Base-by-base conservation (phyloP, 768 basidiomycete genomes). In the Flagelloscypha sp. region DNA sequence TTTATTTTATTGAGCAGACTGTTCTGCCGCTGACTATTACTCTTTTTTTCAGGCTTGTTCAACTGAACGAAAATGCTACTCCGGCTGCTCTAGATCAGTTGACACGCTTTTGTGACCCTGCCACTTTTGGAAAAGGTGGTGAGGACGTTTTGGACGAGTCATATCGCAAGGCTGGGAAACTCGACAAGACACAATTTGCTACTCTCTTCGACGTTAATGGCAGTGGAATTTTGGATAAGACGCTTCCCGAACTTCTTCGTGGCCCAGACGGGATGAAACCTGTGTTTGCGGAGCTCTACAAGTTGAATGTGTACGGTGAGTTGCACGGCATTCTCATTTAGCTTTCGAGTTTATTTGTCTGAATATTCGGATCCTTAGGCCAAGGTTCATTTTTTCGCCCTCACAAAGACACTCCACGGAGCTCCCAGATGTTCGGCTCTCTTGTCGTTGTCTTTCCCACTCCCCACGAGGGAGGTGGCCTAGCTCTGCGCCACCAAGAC, bases 391-490 rank as follows among this genome's bases (percentile, higher is more conserved):
- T 68, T 43, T 72, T 72, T 55, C 69, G 69, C 40, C 30, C 63
- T 1, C 72, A 71, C 39, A 50, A 58, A 22, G 71, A 72, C 35
- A 71, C 69, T 0, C 68, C 67, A 3, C 60, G 63, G 1, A 43
- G 50, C 12, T 52, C 54, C 12, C 43, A 45, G 16, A 71, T 69
- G 62, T 63, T 74, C 25, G 70, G 67, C 1, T 72, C 71, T 1
- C 57, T 76, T 20, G 63, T 71, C 3, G 35, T 72, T 19, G 50
- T 70, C 10, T 52, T 70, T 21, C 72, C 68, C 2, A 61, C 64
- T 1, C 8, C 40, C 0, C 65, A 72, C 42, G 55, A 66, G 23
- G 70, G 68, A 4, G 70, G 70, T 3, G 49, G 49, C 10, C 57
- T 68, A 12, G 31, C 55, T 5, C 50, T 73, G 2, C 52, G 54